phyloP scores from a whole-genome alignment of 441 rosid genomes.

The Viola pubescens region DNA sequence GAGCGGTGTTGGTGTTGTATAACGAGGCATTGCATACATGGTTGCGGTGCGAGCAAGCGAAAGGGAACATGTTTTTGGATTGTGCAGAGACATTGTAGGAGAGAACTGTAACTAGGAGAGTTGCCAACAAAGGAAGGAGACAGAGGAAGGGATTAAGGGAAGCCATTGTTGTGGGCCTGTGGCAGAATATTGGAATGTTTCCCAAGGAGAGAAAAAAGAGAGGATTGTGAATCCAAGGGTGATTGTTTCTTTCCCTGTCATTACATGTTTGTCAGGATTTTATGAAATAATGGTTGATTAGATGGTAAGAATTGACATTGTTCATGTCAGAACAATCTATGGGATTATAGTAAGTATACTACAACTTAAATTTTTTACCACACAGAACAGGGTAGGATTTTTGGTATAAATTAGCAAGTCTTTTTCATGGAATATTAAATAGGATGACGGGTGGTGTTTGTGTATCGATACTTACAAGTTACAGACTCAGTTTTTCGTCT shows the following conservation, averaged over 20 bases:
- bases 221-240: slow-evolving; percentile 5
- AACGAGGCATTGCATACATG: slow-evolving; percentile 34
- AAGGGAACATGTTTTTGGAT: slow-evolving; percentile 18
- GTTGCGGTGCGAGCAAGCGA: slow-evolving; percentile 24
- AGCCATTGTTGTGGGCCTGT: slow-evolving; percentile 21
- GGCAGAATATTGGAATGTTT: not conserved
- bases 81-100: slow-evolving; percentile 1
- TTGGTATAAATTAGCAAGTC: slow-evolving; percentile 18
- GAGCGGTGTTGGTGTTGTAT: slow-evolving; percentile 30
- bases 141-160: slow-evolving; percentile 15
- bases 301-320: slow-evolving; percentile 9
- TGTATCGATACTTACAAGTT: slow-evolving; percentile 32
- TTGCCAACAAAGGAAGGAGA: slow-evolving; percentile 17
- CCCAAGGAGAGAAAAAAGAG: slow-evolving; percentile 8
- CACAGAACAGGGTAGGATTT: not conserved
- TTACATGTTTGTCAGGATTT: slow-evolving; percentile 18
- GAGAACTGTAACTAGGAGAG: slow-evolving; percentile 12
- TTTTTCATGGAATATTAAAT: slow-evolving; percentile 7
- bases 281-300: not conserved
- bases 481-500: not conserved
- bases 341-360: not conserved
- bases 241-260: slow-evolving; percentile 18
- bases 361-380: no score
- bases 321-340: slow-evolving; percentile 1
- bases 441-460: not conserved